Conservation (phyloP, 2,329 filamentous ascomycete genomes). For the Colletotrichum gloeosporioides region DNA sequence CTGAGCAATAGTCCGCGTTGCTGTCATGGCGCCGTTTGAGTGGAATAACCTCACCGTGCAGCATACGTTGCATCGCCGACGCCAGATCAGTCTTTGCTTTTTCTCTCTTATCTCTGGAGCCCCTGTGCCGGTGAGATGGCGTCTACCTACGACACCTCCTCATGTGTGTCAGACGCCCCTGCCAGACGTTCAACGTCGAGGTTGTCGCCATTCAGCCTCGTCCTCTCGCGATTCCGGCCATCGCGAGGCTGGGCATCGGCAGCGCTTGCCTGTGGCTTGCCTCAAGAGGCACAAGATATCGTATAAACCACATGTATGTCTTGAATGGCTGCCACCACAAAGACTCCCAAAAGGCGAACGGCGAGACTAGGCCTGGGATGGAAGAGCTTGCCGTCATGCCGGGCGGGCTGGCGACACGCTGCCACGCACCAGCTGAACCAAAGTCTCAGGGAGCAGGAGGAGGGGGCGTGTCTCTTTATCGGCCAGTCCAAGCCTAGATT, state of each 20-base stretch:
- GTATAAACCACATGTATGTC: neutral
- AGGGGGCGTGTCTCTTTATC: neutral
- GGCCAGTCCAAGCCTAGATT: neutral
- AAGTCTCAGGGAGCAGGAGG: neutral
- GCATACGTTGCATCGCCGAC: neutral
- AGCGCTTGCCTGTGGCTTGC: neutral
- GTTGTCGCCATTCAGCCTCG: neutral
- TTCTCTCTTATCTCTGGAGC: slow-evolving; percentile 5
- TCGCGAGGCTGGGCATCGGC: neutral
- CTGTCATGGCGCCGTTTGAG: neutral
- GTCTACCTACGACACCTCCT: neutral
- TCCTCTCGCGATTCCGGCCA: neutral
- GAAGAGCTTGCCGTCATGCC: neutral
- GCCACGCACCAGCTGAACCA: neutral
- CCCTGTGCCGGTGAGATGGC: neutral
- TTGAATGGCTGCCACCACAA: neutral
- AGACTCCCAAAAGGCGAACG: neutral
- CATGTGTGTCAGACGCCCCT: neutral
- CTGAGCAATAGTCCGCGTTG: neutral
- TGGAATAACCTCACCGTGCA: neutral
- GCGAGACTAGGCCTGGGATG: neutral
- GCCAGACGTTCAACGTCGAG: neutral
- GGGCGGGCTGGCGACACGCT: neutral
- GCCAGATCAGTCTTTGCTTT: neutral
- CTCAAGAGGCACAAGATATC: neutral